Conservation (phyloP, 176 grass and related monocot species). For the Avena eriantha region DNA sequence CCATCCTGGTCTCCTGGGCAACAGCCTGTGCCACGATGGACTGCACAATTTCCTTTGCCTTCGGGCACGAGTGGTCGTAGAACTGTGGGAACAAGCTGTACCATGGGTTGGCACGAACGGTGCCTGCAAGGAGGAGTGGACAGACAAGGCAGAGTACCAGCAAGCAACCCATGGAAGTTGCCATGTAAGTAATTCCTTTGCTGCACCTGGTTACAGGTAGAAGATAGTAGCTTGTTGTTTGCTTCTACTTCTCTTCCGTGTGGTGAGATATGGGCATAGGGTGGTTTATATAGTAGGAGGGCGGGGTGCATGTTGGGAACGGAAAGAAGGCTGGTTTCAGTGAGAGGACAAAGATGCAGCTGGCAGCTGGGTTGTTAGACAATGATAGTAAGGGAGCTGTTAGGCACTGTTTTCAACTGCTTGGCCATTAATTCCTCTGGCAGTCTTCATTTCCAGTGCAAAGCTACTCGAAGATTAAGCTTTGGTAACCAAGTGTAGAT, state of each 20-base stretch:
- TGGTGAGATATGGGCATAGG: conserved; percentile 39
- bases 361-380: conserved; percentile 51
- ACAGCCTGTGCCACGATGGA: conserved; percentile 79
- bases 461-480: conserved; percentile 2
- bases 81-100: conserved; percentile 72
- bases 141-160: conserved; percentile 53
- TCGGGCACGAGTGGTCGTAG: conserved; percentile 75
- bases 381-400: conserved; percentile 45
- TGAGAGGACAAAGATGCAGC: conserved; percentile 40
- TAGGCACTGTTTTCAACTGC: conserved; percentile 31
- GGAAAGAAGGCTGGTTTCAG: conserved; percentile 26
- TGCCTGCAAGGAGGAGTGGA: conserved; percentile 50
- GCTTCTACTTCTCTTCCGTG: conserved; percentile 37
- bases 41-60: conserved; percentile 73
- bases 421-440: background rate
- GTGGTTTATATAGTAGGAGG: conserved; percentile 53
- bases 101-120: conserved; percentile 44
- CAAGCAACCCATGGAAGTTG: conserved; percentile 50
- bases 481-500: background rate
- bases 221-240: conserved; percentile 20
- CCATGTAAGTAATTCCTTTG: conserved; percentile 51
- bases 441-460: conserved; percentile 16
- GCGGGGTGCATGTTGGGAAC: background rate
- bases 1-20: conserved; percentile 80
- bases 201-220: conserved; percentile 31